These are phyloP conservation scores for Fragilariopsis cylindrus DNA, from an alignment of 108 stramenopile species.

Conservation along the genomic window DNA sequence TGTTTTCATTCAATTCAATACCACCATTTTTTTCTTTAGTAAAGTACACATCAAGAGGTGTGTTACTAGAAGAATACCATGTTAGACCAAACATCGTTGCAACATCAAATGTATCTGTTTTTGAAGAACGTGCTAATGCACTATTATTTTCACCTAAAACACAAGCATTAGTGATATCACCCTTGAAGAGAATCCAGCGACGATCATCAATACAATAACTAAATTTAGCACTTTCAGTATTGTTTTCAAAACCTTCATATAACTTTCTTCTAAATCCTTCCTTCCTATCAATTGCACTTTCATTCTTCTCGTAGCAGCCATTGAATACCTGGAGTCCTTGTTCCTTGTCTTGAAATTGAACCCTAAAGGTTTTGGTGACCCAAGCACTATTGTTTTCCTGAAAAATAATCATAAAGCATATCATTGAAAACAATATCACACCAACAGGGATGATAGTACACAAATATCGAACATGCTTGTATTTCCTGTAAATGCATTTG, in stretches of 20 bases:
- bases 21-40: not conserved
- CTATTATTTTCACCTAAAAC: too few relatives aligned
- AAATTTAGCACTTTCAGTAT: not conserved
- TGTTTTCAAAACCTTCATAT: not conserved
- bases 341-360: not conserved
- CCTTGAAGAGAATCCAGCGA: not conserved
- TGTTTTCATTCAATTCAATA: too few relatives aligned
- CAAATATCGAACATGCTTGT: not conserved
- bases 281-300: not conserved
- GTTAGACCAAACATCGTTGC: not conserved
- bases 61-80: slow-evolving; percentile 6
- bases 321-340: not conserved
- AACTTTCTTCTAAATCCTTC: not conserved
- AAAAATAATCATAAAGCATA: not conserved
- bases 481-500: not conserved
- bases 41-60: slow-evolving; percentile 13
- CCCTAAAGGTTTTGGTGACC: not conserved
- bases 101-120: not conserved
- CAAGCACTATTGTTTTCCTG: slow-evolving; percentile 1
- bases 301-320: not conserved
- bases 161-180: not conserved
- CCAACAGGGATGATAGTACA: not conserved
- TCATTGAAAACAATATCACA: not conserved
- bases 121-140: not conserved
- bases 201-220: not conserved